Conservation (phyloP, 805 yeast species). For the Starmerella vaccinii region DNA sequence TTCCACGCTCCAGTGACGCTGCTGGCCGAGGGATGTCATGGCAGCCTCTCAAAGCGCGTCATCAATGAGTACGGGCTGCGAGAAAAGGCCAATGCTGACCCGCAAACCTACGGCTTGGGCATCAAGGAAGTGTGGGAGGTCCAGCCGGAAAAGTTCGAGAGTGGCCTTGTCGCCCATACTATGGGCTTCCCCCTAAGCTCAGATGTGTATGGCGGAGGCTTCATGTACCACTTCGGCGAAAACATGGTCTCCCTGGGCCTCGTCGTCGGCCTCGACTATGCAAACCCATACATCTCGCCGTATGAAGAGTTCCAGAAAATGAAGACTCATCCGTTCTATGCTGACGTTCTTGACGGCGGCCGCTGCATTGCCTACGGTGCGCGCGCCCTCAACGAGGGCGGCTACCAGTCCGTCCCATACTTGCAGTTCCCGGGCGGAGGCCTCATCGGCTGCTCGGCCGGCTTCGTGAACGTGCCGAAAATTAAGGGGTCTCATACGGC, state of each 20-base stretch:
- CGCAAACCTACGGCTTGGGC: slow-evolving; percentile 92
- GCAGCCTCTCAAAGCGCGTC: slow-evolving; percentile 73
- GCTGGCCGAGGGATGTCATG: slow-evolving; percentile 97
- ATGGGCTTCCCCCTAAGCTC: slow-evolving; percentile 76
- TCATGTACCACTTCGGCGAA: slow-evolving; percentile 93
- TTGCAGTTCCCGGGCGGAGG: slow-evolving; percentile 93
- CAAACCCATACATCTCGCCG: slow-evolving; percentile 91
- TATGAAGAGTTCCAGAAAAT: slow-evolving; percentile 90
- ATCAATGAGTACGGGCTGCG: slow-evolving; percentile 62
- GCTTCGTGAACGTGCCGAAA: slow-evolving; percentile 94
- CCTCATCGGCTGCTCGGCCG: slow-evolving; percentile 90
- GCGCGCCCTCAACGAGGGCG: slow-evolving; percentile 95
- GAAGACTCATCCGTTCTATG: slow-evolving; percentile 84
- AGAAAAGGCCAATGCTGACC: slow-evolving; percentile 39
- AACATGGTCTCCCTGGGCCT: slow-evolving; percentile 83
- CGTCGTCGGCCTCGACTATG: slow-evolving; percentile 90
- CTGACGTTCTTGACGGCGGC: slow-evolving; percentile 69
- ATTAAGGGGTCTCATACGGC: slow-evolving; percentile 98
- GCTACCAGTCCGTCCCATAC: slow-evolving; percentile 84
- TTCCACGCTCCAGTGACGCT: slow-evolving; percentile 84
- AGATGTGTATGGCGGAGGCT: slow-evolving; percentile 89
- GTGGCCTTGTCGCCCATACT: slow-evolving; percentile 75
- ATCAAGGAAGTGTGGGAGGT: slow-evolving; percentile 97
- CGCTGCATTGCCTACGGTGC: slow-evolving; percentile 92
- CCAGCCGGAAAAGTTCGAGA: slow-evolving; percentile 62